Percentiles rank a stretch among this genome's conserved stretches.
These are phyloP conservation scores for Solanum medicagineum DNA, from an alignment of 257 asterid genomes.

Conservation along the genomic window DNA sequence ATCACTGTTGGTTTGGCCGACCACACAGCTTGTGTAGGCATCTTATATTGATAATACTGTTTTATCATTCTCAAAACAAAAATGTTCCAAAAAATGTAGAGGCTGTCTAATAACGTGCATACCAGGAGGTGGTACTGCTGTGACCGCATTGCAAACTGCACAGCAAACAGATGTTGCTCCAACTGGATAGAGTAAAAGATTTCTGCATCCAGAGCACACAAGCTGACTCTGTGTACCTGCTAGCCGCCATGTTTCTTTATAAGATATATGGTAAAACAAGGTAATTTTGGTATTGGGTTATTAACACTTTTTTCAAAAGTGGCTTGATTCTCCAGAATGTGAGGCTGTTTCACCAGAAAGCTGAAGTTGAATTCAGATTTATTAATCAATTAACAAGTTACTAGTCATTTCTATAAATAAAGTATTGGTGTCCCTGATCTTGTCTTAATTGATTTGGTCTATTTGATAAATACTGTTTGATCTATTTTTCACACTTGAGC, in stretches of 20 bases:
- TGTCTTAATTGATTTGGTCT: neutral
- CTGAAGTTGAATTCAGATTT: neutral
- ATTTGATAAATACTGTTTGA: neutral
- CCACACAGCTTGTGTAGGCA: neutral
- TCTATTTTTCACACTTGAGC: neutral
- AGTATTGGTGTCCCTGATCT: neutral
- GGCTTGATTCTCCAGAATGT: neutral
- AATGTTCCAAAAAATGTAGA: neutral
- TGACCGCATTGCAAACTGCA: slow-evolving; percentile 47
- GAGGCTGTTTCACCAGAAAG: neutral
- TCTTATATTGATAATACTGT: neutral
- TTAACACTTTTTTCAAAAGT: neutral
- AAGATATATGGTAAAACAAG: neutral
- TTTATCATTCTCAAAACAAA: neutral
- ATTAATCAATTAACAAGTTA: neutral
- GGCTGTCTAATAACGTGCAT: neutral
- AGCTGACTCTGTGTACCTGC: slow-evolving; percentile 47
- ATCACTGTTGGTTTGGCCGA: neutral
- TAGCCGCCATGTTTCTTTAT: neutral
- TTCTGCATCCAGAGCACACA: slow-evolving; percentile 48
- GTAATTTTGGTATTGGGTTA: neutral
- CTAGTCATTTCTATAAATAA: neutral
- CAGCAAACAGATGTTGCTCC: slow-evolving; percentile 55
- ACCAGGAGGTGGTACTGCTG: slow-evolving; percentile 48
- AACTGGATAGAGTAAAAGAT: slow-evolving; percentile 39